Conservation (phyloP, 495 filamentous ascomycete species). For the Ascobolus immersus region DNA sequence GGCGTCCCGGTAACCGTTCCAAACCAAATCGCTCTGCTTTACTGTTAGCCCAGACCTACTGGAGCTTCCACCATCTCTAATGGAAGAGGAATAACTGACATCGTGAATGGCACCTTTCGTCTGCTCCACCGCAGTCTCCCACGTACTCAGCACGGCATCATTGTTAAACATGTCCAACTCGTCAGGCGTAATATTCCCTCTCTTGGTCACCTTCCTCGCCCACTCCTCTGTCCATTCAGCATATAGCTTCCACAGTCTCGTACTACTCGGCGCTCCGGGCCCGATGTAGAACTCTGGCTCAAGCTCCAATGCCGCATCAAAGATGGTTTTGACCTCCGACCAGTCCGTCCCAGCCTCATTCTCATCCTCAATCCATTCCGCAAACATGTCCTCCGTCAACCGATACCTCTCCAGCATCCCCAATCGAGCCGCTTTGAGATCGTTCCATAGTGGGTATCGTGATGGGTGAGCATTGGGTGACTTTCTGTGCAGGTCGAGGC, state of each 20-base stretch:
- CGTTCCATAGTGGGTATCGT: too few relatives aligned
- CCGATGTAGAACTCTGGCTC: constrained; percentile 56
- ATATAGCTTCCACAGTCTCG: constrained; percentile 68
- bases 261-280: constrained; percentile 58
- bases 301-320: constrained; percentile 23
- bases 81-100: constrained; percentile 6
- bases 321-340: constrained; percentile 25
- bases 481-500: too few relatives aligned
- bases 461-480: too few relatives aligned
- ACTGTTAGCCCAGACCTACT: constrained; percentile 4
- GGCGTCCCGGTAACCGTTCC: constrained; percentile 50
- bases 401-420: too few relatives aligned
- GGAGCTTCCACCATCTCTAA: not conserved
- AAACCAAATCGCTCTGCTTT: constrained; percentile 47
- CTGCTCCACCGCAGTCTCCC: constrained; percentile 45
- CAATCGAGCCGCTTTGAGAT: too few relatives aligned
- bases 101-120: constrained; percentile 63
- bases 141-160: constrained; percentile 44
- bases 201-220: constrained; percentile 18
- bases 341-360: constrained; percentile 30
- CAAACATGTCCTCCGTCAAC: too few relatives aligned
- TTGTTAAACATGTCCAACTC: constrained; percentile 50
- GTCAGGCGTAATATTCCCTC: constrained; percentile 30
- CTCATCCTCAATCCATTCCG: constrained; percentile 42
- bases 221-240: constrained; percentile 60